Percentiles rank a stretch among this genome's conserved stretches.
Conservation (phyloP, 2,329 filamentous ascomycete genomes). For the Penicillium sp. region DNA sequence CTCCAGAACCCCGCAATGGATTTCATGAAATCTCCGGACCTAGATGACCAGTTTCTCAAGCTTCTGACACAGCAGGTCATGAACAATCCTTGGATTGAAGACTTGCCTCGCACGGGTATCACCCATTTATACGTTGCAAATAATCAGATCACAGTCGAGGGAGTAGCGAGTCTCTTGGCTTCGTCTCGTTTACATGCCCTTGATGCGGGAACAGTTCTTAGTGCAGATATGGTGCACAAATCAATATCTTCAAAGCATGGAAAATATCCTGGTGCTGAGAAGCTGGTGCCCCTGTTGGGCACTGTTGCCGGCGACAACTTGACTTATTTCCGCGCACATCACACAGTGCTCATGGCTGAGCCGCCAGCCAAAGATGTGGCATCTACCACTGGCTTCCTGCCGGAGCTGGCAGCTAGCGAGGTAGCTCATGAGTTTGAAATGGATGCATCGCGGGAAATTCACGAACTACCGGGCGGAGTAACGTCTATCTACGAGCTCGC, state of each 20-base stretch:
- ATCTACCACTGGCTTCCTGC: conserved; percentile 25
- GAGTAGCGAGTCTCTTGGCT: conserved; percentile 50
- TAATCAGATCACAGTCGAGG: conserved; percentile 55
- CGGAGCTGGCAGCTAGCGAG: conserved; percentile 33
- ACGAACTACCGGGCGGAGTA: conserved; percentile 34
- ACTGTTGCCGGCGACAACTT: conserved; percentile 46
- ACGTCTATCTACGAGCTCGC: conserved; percentile 38
- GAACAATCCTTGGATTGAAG: conserved; percentile 53
- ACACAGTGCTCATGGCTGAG: conserved; percentile 51
- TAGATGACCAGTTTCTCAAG: conserved; percentile 49
- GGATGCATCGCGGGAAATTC: conserved; percentile 25
- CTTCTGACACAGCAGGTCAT: conserved; percentile 49
- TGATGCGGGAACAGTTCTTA: conserved; percentile 51
- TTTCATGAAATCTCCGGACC: conserved; percentile 26
- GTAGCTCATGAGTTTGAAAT: conserved; percentile 27
- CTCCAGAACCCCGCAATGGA: conserved; percentile 10
- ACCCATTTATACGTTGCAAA: conserved; percentile 58
- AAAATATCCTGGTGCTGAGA: conserved; percentile 50
- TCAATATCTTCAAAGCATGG: conserved; percentile 8
- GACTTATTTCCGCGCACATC: conserved; percentile 54
- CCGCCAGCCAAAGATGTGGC: conserved; percentile 30
- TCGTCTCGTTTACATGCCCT: conserved; percentile 52
- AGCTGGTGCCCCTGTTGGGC: conserved; percentile 50
- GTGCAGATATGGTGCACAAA: conserved; percentile 26
- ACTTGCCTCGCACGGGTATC: conserved; percentile 51